A percentile compares a stretch with the other conserved stretches of the same genome.
Evolutionary conservation across 805 yeast species (phyloP).

Genomic region (Kodamaea leandrae): DNA sequence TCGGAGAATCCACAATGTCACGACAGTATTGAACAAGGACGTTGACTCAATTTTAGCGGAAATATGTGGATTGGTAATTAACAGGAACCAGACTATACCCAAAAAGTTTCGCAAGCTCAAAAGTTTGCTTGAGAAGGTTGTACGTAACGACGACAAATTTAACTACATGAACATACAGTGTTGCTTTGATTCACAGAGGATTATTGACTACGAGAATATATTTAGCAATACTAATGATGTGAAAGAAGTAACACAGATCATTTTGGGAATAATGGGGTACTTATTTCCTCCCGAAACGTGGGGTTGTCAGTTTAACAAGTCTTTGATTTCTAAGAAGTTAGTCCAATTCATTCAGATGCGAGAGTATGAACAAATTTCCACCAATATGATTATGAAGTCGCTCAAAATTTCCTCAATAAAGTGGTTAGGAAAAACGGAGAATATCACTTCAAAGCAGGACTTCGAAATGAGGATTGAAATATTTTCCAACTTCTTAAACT

Average conservation of each 20-base stretch:
- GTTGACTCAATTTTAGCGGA: not conserved
- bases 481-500: slow-evolving; percentile 45
- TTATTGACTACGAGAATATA: slow-evolving; percentile 18
- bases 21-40: not conserved
- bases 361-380: slow-evolving; percentile 32
- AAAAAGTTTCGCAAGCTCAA: slow-evolving; percentile 14
- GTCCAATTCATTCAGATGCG: slow-evolving; percentile 37
- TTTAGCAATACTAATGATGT: slow-evolving; percentile 31
- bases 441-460: slow-evolving; percentile 40
- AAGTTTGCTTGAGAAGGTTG: slow-evolving; percentile 18
- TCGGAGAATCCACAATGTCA: not conserved
- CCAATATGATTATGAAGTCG: slow-evolving; percentile 29
- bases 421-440: slow-evolving; percentile 50
- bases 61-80: not conserved
- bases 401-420: slow-evolving; percentile 44
- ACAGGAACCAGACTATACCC: slow-evolving; percentile 11
- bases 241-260: slow-evolving; percentile 39
- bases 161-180: slow-evolving; percentile 35
- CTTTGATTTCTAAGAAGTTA: slow-evolving; percentile 35
- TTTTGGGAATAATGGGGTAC: slow-evolving; percentile 42
- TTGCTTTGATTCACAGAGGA: slow-evolving; percentile 26
- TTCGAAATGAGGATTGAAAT: slow-evolving; percentile 33
- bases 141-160: slow-evolving; percentile 30
- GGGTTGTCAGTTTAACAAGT: slow-evolving; percentile 53
- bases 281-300: slow-evolving; percentile 50